phyloP scores from a whole-genome alignment of 805 yeast species.

The Zygotorulaspora sp. region DNA sequence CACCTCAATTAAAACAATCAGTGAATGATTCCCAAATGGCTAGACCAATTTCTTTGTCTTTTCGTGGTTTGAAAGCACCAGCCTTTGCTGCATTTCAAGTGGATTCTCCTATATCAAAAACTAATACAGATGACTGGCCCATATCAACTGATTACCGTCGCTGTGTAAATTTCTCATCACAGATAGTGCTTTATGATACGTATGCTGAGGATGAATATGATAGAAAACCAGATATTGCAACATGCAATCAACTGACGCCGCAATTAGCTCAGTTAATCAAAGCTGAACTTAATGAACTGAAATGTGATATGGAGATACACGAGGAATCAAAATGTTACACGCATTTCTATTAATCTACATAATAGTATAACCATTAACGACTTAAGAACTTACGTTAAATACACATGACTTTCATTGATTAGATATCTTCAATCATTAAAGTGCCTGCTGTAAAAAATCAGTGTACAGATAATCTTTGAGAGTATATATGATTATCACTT shows the following conservation, averaged over 20 bases:
- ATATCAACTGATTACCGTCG: constrained; percentile 5
- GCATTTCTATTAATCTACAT: constrained; percentile 57
- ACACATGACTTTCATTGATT: no score
- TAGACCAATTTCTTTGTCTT: constrained; percentile 47
- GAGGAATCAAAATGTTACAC: constrained; percentile 74
- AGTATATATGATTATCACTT: no score
- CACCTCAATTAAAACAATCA: constrained; percentile 15
- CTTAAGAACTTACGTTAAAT: no score
- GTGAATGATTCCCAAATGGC: constrained; percentile 20
- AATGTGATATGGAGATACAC: constrained; percentile 79
- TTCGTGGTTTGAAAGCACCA: constrained; percentile 60
- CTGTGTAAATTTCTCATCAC: constrained; percentile 64
- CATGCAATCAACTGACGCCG: constrained; percentile 89
- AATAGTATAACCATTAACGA: not conserved
- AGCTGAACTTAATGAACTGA: constrained; percentile 76
- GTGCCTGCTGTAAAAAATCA: no score
- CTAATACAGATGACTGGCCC: constrained; percentile 34
- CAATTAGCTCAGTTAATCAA: constrained; percentile 78
- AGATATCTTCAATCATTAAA: no score
- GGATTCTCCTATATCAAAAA: no score
- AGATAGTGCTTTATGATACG: constrained; percentile 81
- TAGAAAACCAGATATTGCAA: constrained; percentile 86
- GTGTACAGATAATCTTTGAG: no score
- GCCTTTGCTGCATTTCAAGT: constrained; percentile 41
- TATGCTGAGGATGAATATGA: constrained; percentile 81